Evolutionary conservation across 2,329 filamentous ascomycete genomes (phyloP).

Genomic region (Talaromyces sp.): DNA sequence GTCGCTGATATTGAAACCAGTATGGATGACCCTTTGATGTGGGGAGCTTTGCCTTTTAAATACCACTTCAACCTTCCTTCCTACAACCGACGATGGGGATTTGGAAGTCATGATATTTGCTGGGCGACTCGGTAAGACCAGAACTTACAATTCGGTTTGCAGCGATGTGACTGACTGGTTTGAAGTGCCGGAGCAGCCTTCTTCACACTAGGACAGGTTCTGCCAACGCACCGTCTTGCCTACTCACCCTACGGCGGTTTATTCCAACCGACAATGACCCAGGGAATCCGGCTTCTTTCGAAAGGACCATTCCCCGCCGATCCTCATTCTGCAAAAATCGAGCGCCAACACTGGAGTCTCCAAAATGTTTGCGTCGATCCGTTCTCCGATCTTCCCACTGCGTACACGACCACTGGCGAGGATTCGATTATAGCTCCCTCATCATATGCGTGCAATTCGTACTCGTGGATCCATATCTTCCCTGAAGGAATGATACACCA

Average conservation of each 20-base stretch:
- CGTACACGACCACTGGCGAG: conserved; percentile 39
- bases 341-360: conserved; percentile 37
- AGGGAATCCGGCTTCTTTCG: conserved; percentile 81
- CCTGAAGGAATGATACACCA: conserved; percentile 95
- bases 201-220: conserved; percentile 83
- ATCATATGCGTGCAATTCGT: conserved; percentile 64
- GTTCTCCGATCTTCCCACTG: conserved; percentile 43
- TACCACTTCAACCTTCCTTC: conserved; percentile 65
- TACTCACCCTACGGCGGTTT: conserved; percentile 79
- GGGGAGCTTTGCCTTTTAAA: conserved; percentile 77
- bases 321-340: conserved; percentile 41
- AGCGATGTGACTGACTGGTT: neutral
- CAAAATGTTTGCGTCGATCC: conserved; percentile 47
- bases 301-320: conserved; percentile 56
- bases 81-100: conserved; percentile 75
- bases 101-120: conserved; percentile 94
- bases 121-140: conserved; percentile 74
- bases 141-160: neutral
- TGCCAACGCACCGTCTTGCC: conserved; percentile 78
- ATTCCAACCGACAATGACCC: conserved; percentile 82
- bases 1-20: conserved; percentile 49
- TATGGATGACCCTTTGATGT: conserved; percentile 89
- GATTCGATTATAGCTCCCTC: conserved; percentile 66
- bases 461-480: conserved; percentile 92
- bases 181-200: conserved; percentile 67